phyloP scores from a whole-genome alignment of 1,284 basidiomycete genomes.

The Malassezia equina region DNA sequence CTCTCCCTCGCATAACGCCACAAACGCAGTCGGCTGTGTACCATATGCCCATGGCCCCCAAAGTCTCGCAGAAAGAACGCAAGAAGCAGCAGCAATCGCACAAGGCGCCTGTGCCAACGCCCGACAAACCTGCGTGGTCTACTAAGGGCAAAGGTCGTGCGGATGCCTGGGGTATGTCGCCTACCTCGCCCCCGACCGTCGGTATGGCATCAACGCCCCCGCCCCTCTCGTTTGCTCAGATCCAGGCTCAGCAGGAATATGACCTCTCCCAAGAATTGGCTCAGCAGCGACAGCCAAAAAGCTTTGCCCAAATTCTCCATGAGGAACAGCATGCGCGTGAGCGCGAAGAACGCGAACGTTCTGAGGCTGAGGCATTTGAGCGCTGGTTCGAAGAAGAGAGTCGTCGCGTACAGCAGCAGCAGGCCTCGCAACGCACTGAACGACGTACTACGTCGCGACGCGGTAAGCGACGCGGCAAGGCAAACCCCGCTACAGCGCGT shows the following conservation, averaged over 20 bases:
- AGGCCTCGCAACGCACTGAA: not conserved
- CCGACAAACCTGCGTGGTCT: conserved; percentile 1
- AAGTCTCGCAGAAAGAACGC: conserved; percentile 39
- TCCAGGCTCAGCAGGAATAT: conserved; percentile 38
- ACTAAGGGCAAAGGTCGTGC: conserved; percentile 13
- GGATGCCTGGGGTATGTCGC: conserved; percentile 2
- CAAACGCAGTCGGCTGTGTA: conserved; percentile 7
- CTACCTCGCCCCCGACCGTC: not conserved
- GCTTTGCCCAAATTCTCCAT: conserved; percentile 38
- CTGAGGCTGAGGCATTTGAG: conserved; percentile 40
- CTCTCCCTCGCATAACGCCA: conserved; percentile 8
- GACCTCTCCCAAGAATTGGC: conserved; percentile 21
- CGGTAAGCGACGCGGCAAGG: conserved; percentile 1
- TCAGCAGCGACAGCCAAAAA: conserved; percentile 18
- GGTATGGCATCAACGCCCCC: conserved; percentile 3
- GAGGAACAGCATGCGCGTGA: conserved; percentile 32
- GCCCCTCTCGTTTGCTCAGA: conserved; percentile 30
- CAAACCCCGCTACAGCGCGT: conserved; percentile 8
- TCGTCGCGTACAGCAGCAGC: conserved; percentile 27
- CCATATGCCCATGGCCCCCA: conserved; percentile 22
- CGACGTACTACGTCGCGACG: not conserved
- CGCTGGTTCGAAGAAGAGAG: conserved; percentile 45
- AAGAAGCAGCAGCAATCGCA: conserved; percentile 27
- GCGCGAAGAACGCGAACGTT: conserved; percentile 26
- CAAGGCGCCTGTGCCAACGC: not conserved